A percentile compares a stretch with the other conserved stretches of the same genome.
Evolutionary conservation across 2,329 filamentous ascomycete genomes (phyloP).

Genomic region (Pseudogymnoascus sp.): DNA sequence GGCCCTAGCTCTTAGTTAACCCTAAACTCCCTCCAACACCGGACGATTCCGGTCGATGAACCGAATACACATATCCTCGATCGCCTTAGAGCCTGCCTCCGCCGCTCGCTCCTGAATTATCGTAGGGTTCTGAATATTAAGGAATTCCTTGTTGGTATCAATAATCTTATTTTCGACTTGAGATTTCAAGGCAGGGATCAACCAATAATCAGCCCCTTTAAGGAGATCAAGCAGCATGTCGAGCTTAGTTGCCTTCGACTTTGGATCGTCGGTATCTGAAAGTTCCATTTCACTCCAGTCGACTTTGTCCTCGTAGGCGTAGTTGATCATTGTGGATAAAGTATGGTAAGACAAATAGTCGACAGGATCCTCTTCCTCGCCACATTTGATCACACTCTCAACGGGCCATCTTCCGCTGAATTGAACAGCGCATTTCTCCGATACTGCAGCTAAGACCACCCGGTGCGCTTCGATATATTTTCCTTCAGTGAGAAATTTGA

Average conservation of each 20-base stretch:
- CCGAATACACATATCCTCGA: neutral
- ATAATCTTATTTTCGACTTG: conserved; percentile 17
- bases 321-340: conserved; percentile 20
- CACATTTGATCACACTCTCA: conserved; percentile 16
- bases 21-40: neutral
- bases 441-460: conserved; percentile 15
- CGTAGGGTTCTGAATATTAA: neutral
- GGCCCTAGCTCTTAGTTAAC: neutral
- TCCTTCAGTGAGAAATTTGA: neutral
- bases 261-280: conserved; percentile 12
- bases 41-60: neutral
- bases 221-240: conserved; percentile 20
- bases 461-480: neutral
- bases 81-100: neutral
- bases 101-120: neutral
- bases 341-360: conserved; percentile 19
- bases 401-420: conserved; percentile 12
- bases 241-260: conserved; percentile 16
- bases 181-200: conserved; percentile 15
- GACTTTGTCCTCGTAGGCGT: conserved; percentile 20
- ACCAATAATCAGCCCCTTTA: conserved; percentile 21
- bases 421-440: conserved; percentile 15
- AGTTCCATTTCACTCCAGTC: conserved; percentile 21
- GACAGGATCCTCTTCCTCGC: conserved; percentile 14
- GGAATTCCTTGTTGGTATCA: neutral